phyloP scores from a whole-genome alignment of 2,329 filamentous ascomycete species.

The Annulohypoxylon truncatum region DNA sequence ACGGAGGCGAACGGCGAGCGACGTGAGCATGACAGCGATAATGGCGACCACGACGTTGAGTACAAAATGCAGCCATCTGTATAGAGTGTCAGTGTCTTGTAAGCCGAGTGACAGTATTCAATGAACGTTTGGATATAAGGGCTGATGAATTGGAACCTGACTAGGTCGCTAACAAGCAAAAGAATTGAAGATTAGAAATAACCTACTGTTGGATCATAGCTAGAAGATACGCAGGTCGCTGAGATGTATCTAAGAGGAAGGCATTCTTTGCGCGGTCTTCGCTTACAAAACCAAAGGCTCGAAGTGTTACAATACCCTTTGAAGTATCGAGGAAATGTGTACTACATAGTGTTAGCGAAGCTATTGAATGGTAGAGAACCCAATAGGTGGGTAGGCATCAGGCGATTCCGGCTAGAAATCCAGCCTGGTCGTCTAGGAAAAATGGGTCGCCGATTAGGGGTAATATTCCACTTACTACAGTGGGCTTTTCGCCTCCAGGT shows the following conservation, averaged over 20 bases:
- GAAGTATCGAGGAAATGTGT: constrained; percentile 61
- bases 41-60: constrained; percentile 42
- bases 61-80: constrained; percentile 42
- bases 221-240: constrained; percentile 64
- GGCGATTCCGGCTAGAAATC: neutral
- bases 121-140: no score
- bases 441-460: neutral
- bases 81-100: constrained; percentile 3
- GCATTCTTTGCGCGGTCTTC: constrained; percentile 57
- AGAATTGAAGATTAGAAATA: neutral
- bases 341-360: constrained; percentile 26
- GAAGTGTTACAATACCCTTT: constrained; percentile 60
- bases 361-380: neutral
- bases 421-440: neutral
- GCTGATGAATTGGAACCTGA: no score
- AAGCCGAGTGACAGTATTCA: no score
- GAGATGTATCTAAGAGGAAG: constrained; percentile 59
- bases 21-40: constrained; percentile 41
- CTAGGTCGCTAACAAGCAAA: neutral
- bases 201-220: constrained; percentile 58
- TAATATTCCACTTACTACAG: constrained; percentile 54
- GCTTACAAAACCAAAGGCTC: constrained; percentile 62
- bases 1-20: constrained; percentile 41
- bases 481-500: constrained; percentile 62
- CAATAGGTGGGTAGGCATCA: neutral